phyloP scores from a whole-genome alignment of 1,284 basidiomycete species.

The Malassezia pachydermatis region DNA sequence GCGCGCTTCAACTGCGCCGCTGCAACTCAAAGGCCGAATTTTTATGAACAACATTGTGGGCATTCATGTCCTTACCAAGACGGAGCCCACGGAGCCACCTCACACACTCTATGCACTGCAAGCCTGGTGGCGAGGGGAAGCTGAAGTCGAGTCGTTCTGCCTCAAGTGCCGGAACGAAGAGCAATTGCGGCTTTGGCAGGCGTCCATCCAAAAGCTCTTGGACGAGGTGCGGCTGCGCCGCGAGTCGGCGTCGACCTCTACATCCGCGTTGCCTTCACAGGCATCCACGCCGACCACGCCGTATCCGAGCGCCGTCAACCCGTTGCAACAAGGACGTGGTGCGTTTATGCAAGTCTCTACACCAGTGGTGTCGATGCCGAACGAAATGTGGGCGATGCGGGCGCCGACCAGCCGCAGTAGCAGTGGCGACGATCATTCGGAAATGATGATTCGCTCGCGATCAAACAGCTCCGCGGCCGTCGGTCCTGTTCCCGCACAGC shows the following conservation, averaged over 20 bases:
- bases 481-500: background rate
- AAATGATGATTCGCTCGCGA: no score
- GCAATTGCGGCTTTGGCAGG: slow-evolving; percentile 83
- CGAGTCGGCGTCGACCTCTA: slow-evolving; percentile 17
- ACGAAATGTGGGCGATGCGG: background rate
- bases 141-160: slow-evolving; percentile 79
- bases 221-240: slow-evolving; percentile 50
- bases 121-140: slow-evolving; percentile 87
- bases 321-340: background rate
- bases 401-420: background rate
- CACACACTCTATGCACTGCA: slow-evolving; percentile 59
- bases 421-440: background rate
- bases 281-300: background rate
- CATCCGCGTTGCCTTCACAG: background rate
- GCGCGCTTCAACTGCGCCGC: slow-evolving; percentile 49
- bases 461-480: no score
- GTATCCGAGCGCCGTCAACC: background rate
- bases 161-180: slow-evolving; percentile 86
- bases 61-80: slow-evolving; percentile 52
- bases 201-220: slow-evolving; percentile 75
- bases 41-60: slow-evolving; percentile 92
- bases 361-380: background rate
- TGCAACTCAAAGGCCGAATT: slow-evolving; percentile 90
- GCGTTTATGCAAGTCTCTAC: slow-evolving; percentile 14
- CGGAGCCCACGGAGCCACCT: slow-evolving; percentile 25